Base-by-base conservation (phyloP, 768 basidiomycete genomes). In the Boletus pseudopeckii region DNA sequence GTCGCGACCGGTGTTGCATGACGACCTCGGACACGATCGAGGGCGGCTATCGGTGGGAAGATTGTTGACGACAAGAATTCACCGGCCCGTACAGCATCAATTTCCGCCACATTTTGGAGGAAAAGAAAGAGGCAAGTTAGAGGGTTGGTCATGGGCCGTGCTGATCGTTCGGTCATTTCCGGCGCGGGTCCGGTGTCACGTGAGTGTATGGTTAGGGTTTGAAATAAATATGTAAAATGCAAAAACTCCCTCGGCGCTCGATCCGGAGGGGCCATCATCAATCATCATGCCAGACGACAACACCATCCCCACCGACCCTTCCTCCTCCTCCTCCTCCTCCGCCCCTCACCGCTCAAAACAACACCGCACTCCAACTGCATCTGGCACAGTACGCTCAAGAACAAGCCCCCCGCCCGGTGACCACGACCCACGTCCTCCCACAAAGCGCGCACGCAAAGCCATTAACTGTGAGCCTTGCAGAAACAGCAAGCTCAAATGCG, bases 391-490 rank as follows among this genome's bases (percentile, higher is more conserved):
- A 39, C 78, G 83, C 49, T 75, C 75, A 20, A 68, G 83, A 51
- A 75, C 79, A 0, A 65, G 63, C 30, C 69, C 69, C 0, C 79
- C 82, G 1, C 81, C 82, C 14, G 73, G 71, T 34, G 82, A 83
- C 20, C 77, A 77, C 42, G 84, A 86, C 64, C 76, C 79, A 24
- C 76, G 83, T 0, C 85, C 85, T 0, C 87, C 88, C 3, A 83
- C 88, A 22, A 92, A 92, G 71, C 84, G 90, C 43, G 86, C 90
- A 0, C 78, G 90, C 54, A 92, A 92, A 66, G 89, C 90, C 17
- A 90, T 92, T 61, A 92, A 92, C 72, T 92, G 90, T 65, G 89
- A 90, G 62, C 90, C 90, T 3, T 92, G 90, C 74, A 79, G 90
- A 65, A 86, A 84, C 62, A 88, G 85, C 77, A 90, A 92, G 73